Conservation (phyloP, 495 filamentous ascomycete genomes). For the Penicillium mononematosum region DNA sequence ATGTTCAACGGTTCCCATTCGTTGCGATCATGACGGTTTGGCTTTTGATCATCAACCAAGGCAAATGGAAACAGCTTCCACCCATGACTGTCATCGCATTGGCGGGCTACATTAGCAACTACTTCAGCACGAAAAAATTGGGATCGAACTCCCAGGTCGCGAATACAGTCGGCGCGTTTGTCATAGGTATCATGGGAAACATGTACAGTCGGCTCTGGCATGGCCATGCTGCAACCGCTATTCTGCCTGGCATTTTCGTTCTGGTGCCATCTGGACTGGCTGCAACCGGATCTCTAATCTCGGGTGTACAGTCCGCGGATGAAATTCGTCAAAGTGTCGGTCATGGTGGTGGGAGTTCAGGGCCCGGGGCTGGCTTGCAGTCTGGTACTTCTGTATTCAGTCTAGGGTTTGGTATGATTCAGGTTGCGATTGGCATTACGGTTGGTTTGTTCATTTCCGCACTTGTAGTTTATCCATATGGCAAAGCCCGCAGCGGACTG, state of each 20-base stretch:
- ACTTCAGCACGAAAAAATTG: constrained; percentile 68
- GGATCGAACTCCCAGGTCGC: constrained; percentile 75
- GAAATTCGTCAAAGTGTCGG: constrained; percentile 59
- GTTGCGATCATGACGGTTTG: constrained; percentile 55
- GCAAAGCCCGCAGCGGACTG: constrained; percentile 79
- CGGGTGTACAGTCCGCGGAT: constrained; percentile 74
- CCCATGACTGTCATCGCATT: constrained; percentile 77
- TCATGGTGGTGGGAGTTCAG: constrained; percentile 6
- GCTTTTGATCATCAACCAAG: constrained; percentile 79
- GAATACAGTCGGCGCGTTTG: constrained; percentile 77
- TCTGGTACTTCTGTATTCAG: constrained; percentile 27
- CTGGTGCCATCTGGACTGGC: constrained; percentile 85
- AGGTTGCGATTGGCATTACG: constrained; percentile 88
- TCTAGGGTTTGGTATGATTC: constrained; percentile 53
- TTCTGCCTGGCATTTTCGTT: constrained; percentile 87
- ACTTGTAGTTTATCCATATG: constrained; percentile 80
- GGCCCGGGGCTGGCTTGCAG: constrained; percentile 17
- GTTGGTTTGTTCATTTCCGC: constrained; percentile 83
- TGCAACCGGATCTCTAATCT: constrained; percentile 72
- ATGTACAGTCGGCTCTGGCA: constrained; percentile 76
- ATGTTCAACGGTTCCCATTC: constrained; percentile 50
- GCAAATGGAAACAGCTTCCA: constrained; percentile 84
- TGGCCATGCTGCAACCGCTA: constrained; percentile 77
- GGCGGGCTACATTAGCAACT: constrained; percentile 78
- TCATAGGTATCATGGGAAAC: constrained; percentile 79